These are phyloP conservation scores for Chloris gayana DNA, from an alignment of 176 grass and related monocot genomes.

Conservation along the genomic window DNA sequence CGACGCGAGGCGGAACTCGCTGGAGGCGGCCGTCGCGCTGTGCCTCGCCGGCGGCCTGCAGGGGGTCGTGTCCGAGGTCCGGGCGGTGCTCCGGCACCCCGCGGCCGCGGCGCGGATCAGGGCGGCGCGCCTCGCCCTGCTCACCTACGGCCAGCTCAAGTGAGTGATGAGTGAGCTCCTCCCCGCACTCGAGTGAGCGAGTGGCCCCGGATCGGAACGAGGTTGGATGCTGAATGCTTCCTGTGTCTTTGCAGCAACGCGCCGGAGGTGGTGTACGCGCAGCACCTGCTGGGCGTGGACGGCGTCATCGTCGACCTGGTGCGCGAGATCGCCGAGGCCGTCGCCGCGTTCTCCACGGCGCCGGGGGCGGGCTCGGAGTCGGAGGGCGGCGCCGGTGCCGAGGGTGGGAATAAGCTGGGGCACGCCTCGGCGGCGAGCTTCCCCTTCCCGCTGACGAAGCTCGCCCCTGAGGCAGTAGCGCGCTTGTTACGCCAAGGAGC, in stretches of 20 bases:
- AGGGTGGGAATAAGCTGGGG: neutral
- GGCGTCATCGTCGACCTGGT: conserved; percentile 89
- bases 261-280: conserved; percentile 79
- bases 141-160: conserved; percentile 88
- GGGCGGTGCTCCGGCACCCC: conserved; percentile 64
- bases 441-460: conserved; percentile 70
- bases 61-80: conserved; percentile 82
- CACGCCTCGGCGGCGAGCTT: too few species aligned
- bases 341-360: conserved; percentile 37
- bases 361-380: neutral
- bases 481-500: too few species aligned
- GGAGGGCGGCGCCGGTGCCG: neutral
- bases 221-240: too few species aligned
- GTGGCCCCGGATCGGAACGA: too few species aligned
- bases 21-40: conserved; percentile 69
- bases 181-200: too few species aligned
- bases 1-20: conserved; percentile 69
- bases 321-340: conserved; percentile 63
- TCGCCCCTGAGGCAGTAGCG: conserved; percentile 65
- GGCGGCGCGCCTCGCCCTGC: conserved; percentile 54
- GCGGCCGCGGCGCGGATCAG: conserved; percentile 57
- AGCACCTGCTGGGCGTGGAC: conserved; percentile 76
- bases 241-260: conserved; percentile 60
- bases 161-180: conserved; percentile 33
- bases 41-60: conserved; percentile 56